phyloP scores from a whole-genome alignment of 768 basidiomycete genomes.

The Boletus pseudopeckii region DNA sequence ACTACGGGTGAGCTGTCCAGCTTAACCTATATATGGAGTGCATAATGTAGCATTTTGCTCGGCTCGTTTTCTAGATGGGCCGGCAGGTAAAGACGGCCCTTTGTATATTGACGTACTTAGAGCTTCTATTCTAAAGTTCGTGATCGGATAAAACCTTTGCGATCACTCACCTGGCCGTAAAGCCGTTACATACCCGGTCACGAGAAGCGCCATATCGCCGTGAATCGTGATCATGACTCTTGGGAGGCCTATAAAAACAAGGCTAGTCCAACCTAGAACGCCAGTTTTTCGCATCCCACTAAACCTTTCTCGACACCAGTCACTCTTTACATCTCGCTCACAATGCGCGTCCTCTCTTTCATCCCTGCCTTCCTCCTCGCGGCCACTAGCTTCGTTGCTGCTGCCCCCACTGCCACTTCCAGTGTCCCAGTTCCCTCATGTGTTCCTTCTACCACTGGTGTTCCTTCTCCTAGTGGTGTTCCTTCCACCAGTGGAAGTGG shows the following conservation, averaged over 20 bases:
- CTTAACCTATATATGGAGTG: no score
- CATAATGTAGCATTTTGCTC: no score
- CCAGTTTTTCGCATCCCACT: neutral
- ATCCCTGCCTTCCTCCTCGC: slow-evolving; percentile 18
- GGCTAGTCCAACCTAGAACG: neutral
- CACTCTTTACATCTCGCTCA: slow-evolving; percentile 13
- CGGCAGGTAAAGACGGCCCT: neutral
- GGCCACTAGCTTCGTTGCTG: slow-evolving; percentile 16
- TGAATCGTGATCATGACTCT: neutral
- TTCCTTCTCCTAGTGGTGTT: neutral
- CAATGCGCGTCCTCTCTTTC: slow-evolving; percentile 27
- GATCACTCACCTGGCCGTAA: neutral
- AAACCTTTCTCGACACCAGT: neutral
- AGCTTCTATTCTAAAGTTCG: neutral
- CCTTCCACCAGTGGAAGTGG: neutral
- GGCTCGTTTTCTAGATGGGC: no score
- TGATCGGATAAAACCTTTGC: neutral
- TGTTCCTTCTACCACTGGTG: neutral
- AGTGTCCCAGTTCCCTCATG: neutral
- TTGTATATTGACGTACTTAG: neutral
- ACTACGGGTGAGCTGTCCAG: no score
- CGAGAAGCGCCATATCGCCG: neutral
- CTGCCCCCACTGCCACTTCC: slow-evolving; percentile 1
- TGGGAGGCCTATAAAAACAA: slow-evolving; percentile 1
- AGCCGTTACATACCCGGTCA: no score